Evolutionary conservation across 108 stramenopile species (phyloP).

Genomic region (Halocafeteria seosinensis): DNA sequence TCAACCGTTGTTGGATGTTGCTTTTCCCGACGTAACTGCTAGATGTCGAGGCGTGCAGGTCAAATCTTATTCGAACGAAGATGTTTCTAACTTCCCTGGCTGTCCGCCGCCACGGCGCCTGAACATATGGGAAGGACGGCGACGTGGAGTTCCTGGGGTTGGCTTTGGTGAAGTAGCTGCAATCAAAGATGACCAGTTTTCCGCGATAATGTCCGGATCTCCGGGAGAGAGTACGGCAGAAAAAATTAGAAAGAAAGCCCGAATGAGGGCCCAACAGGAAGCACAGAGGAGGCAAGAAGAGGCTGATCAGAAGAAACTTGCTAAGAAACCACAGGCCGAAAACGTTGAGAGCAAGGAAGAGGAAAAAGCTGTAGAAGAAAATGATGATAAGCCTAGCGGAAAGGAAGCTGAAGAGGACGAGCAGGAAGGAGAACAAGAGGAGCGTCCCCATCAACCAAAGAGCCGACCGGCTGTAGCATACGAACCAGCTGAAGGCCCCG

Average conservation of each 20-base stretch:
- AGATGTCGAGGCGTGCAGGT: neutral
- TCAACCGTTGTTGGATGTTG: neutral
- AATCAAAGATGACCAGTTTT: neutral
- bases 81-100: neutral
- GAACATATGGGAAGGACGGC: conserved; percentile 1
- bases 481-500: neutral
- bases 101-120: neutral
- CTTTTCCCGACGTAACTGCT: conserved; percentile 5
- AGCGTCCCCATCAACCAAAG: neutral
- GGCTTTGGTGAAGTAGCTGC: neutral
- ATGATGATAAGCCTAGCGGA: neutral
- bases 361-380: neutral
- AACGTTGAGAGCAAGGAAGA: neutral
- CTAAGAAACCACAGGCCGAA: neutral
- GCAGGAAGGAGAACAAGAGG: neutral
- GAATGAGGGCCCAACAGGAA: neutral
- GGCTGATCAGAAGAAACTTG: neutral
- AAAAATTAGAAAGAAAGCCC: neutral
- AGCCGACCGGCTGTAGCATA: neutral
- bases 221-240: neutral
- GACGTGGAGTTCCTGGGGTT: neutral
- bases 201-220: neutral
- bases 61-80: neutral
- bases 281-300: neutral
- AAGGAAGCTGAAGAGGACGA: neutral